Evolutionary conservation across 2,329 filamentous ascomycete species (phyloP).

Genomic region (Penicillium sp.): DNA sequence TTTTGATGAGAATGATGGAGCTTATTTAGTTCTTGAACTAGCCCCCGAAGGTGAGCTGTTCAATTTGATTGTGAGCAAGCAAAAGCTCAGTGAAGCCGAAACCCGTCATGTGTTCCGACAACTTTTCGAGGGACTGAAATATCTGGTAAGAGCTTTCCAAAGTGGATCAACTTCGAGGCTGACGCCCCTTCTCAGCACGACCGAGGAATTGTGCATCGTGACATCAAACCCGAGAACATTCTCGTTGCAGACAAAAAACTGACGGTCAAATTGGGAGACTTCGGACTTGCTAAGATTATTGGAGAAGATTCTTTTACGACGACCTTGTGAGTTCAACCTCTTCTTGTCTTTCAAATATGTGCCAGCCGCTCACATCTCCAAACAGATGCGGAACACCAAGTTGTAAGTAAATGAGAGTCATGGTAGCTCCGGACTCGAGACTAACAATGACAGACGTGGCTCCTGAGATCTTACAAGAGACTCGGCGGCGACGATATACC

Average conservation of each 20-base stretch:
- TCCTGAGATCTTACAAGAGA: slow-evolving; percentile 86
- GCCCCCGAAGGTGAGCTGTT: slow-evolving; percentile 93
- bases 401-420: slow-evolving; percentile 51
- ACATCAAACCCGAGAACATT: slow-evolving; percentile 98
- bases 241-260: slow-evolving; percentile 80
- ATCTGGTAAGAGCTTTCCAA: slow-evolving; percentile 64
- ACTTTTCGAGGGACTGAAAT: slow-evolving; percentile 90
- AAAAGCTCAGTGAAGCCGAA: slow-evolving; percentile 81
- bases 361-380: slow-evolving; percentile 22
- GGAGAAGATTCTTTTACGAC: slow-evolving; percentile 98
- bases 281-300: slow-evolving; percentile 96
- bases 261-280: slow-evolving; percentile 89
- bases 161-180: background rate
- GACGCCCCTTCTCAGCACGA: slow-evolving; percentile 68
- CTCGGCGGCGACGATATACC: slow-evolving; percentile 80
- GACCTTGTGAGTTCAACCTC: slow-evolving; percentile 61
- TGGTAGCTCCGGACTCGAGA: background rate
- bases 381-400: slow-evolving; percentile 81
- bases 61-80: slow-evolving; percentile 88
- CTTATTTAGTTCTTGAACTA: slow-evolving; percentile 88
- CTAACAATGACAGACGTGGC: slow-evolving; percentile 65
- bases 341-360: background rate
- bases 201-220: slow-evolving; percentile 92
- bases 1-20: slow-evolving; percentile 85
- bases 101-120: slow-evolving; percentile 85